Conservation (phyloP, 2,329 filamentous ascomycete species). For the Colletotrichum musae region DNA sequence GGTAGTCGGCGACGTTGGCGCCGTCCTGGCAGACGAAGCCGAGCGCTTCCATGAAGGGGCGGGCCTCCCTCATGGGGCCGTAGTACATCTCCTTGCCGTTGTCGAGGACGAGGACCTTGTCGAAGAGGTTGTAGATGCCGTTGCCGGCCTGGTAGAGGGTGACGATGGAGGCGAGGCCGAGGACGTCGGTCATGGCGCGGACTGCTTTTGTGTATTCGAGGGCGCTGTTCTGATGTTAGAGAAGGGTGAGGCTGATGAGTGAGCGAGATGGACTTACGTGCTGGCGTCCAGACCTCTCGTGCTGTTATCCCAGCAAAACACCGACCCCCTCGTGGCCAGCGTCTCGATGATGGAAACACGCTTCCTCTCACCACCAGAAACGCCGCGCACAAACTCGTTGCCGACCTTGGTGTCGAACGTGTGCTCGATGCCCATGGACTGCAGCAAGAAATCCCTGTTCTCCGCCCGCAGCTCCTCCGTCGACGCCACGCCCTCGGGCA, state of each 20-base stretch:
- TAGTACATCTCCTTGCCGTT: conserved; percentile 77
- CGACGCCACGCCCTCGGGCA: conserved; percentile 59
- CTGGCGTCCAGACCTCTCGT: conserved; percentile 77
- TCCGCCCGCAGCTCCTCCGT: conserved; percentile 62
- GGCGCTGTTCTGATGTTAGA: conserved; percentile 53
- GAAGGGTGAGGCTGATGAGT: background rate
- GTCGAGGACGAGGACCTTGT: conserved; percentile 79
- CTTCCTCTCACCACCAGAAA: conserved; percentile 78
- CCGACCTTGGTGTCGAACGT: conserved; percentile 77
- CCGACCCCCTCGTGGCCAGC: conserved; percentile 68
- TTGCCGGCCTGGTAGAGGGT: conserved; percentile 80
- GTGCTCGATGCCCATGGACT: conserved; percentile 71
- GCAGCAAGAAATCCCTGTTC: conserved; percentile 68
- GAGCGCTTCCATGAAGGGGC: conserved; percentile 74
- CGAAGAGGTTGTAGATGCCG: conserved; percentile 78
- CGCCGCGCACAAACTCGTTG: conserved; percentile 75
- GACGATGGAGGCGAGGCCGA: conserved; percentile 72
- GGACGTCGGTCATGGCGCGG: conserved; percentile 74
- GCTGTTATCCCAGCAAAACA: conserved; percentile 78
- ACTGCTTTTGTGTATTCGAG: conserved; percentile 73
- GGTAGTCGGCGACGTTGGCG: conserved; percentile 75
- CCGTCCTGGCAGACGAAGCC: conserved; percentile 75
- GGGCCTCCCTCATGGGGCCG: conserved; percentile 70
- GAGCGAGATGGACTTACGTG: conserved; percentile 55
- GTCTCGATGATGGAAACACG: conserved; percentile 78